phyloP scores from a whole-genome alignment of 805 yeast genomes.

The Metschnikowia amazonensis region DNA sequence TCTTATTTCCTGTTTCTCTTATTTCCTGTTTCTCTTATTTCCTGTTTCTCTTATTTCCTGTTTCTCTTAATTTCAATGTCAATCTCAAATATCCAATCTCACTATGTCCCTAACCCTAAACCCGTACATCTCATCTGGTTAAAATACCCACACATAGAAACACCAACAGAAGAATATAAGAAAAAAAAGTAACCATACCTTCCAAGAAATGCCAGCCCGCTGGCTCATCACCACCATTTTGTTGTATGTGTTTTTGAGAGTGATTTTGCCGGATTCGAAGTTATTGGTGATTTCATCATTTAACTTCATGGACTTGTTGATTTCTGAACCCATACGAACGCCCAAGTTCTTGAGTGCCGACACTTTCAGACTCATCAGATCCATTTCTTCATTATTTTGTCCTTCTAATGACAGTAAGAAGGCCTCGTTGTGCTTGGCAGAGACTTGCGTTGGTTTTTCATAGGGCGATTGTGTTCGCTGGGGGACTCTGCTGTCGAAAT shows the following conservation, averaged over 20 bases:
- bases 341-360: slow-evolving; percentile 40
- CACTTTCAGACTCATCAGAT: slow-evolving; percentile 39
- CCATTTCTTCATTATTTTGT: slow-evolving; percentile 41
- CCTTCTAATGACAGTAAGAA: slow-evolving; percentile 41
- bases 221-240: slow-evolving; percentile 44
- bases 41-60: no score
- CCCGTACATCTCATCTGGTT: no score
- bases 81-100: no score
- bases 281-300: slow-evolving; percentile 40
- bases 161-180: slow-evolving; percentile 34
- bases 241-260: slow-evolving; percentile 41
- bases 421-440: slow-evolving; percentile 41
- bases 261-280: slow-evolving; percentile 38
- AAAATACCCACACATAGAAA: slow-evolving; percentile 39
- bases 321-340: slow-evolving; percentile 41
- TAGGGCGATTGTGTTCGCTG: slow-evolving; percentile 38
- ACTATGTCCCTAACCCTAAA: no score
- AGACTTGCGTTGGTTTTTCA: slow-evolving; percentile 25
- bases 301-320: slow-evolving; percentile 37
- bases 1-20: no score
- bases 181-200: slow-evolving; percentile 43
- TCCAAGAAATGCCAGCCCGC: slow-evolving; percentile 44
- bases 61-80: no score
- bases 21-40: no score
- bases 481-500: slow-evolving; percentile 19